Base-by-base conservation (phyloP, 2,329 filamentous ascomycete species). In the Nothophaeocryptopus gaeumannii region DNA sequence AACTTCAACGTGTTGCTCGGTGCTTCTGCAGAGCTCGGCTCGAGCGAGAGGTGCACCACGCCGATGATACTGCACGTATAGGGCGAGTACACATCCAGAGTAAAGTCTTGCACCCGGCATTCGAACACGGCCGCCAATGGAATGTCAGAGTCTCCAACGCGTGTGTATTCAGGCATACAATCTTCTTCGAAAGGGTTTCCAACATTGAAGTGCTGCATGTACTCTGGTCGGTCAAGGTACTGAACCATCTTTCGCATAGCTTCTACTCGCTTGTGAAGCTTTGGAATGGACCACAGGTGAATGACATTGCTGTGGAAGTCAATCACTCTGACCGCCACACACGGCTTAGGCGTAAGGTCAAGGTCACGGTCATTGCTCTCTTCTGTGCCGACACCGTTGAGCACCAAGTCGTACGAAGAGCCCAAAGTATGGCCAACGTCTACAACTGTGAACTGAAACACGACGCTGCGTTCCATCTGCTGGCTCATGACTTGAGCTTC, bases 401-500 rank as follows among this genome's bases (percentile, higher is more conserved):
- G 78, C 3, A 97, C 90, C 72, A 99, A 86, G 69, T 99, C 93
- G 70, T 99, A 99, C 1, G 91, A 95, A 2, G 93, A 99, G 60
- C 87, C 91, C 58, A 95, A 80, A 15, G 84, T 84, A 63, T 99
- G 91, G 1, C 93, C 93, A 55, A 86, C 76, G 62, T 96, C 92
- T 30, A 97, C 83, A 48, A 96, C 84, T 10, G 89, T 86, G 67
- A 97, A 99, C 68, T 99, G 93, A 67, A 99, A 97, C 14, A 92
- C 85, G 8, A 96, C 88, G 58, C 84, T 84, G 68, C 96, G 93
- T 60, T 93, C 88, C 74, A 99, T 87, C 63, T 95, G 89, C 61
- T 96, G 92, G 73, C 91, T 95, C 89, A 99, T 93, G 53, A 99
- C 85, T 66, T 99, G 93, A 1, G 93, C 93, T 70, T 99, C 93